Base-by-base conservation (phyloP, 352 stramenopile genomes). In the Phytophthora macrochlamydospora region DNA sequence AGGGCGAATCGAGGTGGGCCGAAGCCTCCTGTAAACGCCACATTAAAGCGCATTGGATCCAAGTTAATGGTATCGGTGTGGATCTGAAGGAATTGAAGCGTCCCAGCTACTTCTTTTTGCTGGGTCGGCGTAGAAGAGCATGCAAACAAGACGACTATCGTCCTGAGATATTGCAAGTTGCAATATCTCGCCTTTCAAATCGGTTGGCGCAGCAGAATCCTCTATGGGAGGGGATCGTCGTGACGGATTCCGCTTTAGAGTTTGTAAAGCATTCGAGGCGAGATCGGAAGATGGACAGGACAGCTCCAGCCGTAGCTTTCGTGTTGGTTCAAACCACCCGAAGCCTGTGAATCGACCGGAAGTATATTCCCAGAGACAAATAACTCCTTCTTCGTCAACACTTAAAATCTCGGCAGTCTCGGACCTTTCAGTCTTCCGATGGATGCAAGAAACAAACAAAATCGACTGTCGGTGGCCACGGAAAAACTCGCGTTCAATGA, bases 291-390 rank as follows among this genome's bases (percentile, higher is more conserved):
- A 54, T 8, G 29, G 33, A n/a, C 29, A 59, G 14, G n/a, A 4
- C 3, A 87, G 61, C 35, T 85, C 64, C 6, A 87, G 40, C 14
- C 56, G 70, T 30, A 73, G 52, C 8, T 14, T 64, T 18, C 52
- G 45, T 14, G 37, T 51, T 11, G 77, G 77, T 2, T 62, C 57
- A 50, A 85, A 87, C 77, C 76, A 85, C 0, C 80, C 77, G 43
- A 77, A 82, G 0, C 78, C 78, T 4, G 70, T 66, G 38, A 85
- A 85, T 12, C 65, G 63, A 29, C 52, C n/a, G 5, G 52, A 7
- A 11, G 45, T 55, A 55, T 87, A 89, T n/a, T 66, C 61, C 80
- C 80, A 89, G 7, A 83, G 11, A 18, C 68, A 69, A 8, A 87
- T 51, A 3, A 62, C 51, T 3, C 65, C 66, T 2, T 69, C 59